Base-by-base conservation (phyloP, 768 basidiomycete genomes). In the Porphyrellus cyaneotinctus region DNA sequence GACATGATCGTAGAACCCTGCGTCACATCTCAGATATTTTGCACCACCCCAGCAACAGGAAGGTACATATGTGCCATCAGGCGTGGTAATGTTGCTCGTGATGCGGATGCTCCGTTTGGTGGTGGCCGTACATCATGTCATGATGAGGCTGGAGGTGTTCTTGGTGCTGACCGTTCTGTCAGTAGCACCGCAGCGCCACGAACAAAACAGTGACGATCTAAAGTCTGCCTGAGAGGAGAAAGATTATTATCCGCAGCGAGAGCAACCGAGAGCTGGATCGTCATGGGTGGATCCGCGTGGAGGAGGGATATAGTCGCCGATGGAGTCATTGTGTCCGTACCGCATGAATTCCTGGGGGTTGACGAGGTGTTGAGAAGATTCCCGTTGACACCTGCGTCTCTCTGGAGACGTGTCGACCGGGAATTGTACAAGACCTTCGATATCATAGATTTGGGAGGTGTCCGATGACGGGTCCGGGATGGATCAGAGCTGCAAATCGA, bases 101-200 rank as follows among this genome's bases (percentile, higher is more conserved):
- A 5, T n/a, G n/a, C 17, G 44, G 32, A 15, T 11, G 20, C 28
- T 46, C 43, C n/a, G n/a, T 4, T 46, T 30, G 44, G 30, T 33
- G 15, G 54, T 18, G 26, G 20, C 41, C 22, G 6, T 44, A 9
- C 26, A 28, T 36, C 13, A 37, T n/a, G 10, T 31, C 37, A 13
- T 12, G 54, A 28, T 6, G 20, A 18, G 18, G 10, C 20, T 20
- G 37, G 1, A n/a, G n/a, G n/a, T 47, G 15, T 13, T 15, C 37
- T 10, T 36, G 52, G 23, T 35, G 17, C 4, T 36, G 43, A n/a
- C 28, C 30, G 22, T 18, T 49, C 50, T 2, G 51, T 60, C 30
- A 65, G 6, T 2, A 63, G 33, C 24, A 33, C 46, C 10, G 43
- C 48, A 10, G 43, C 54, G 9, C 61, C 57, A 45, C 64, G 63